Conservation (phyloP, 352 stramenopile species). For the Globisporangium perplexum region DNA sequence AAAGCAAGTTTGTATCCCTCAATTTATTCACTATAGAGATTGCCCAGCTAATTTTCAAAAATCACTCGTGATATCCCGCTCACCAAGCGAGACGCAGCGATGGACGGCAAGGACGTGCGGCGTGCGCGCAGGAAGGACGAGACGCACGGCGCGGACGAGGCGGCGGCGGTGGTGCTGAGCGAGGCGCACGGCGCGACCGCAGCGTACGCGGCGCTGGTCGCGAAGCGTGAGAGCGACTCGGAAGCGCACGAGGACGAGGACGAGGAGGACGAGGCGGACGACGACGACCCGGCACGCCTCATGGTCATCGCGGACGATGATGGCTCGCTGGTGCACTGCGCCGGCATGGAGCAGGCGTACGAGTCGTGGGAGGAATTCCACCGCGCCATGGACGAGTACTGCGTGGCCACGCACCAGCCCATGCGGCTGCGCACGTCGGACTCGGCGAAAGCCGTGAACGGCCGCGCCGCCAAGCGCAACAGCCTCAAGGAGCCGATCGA, state of each 20-base stretch:
- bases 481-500: constrained; percentile 83
- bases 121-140: neutral
- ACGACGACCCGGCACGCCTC: constrained; percentile 30
- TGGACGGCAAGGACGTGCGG: neutral
- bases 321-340: constrained; percentile 58
- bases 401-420: constrained; percentile 62
- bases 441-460: constrained; percentile 77
- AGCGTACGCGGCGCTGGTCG: constrained; percentile 48
- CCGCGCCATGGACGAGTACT: constrained; percentile 76
- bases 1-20: neutral
- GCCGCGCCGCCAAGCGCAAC: constrained; percentile 72
- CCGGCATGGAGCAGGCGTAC: constrained; percentile 66
- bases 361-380: constrained; percentile 85
- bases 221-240: constrained; percentile 50
- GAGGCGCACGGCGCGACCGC: constrained; percentile 18
- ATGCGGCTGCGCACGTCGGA: constrained; percentile 79
- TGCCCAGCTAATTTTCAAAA: no score
- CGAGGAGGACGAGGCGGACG: constrained; percentile 34
- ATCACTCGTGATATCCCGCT: no score
- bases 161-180: constrained; percentile 11
- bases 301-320: constrained; percentile 54
- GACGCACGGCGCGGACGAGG: no score
- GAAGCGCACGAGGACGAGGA: constrained; percentile 54
- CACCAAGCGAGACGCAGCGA: neutral
- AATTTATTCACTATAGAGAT: no score